phyloP scores from a whole-genome alignment of 2,329 filamentous ascomycete species.

The Gyromitra esculenta region DNA sequence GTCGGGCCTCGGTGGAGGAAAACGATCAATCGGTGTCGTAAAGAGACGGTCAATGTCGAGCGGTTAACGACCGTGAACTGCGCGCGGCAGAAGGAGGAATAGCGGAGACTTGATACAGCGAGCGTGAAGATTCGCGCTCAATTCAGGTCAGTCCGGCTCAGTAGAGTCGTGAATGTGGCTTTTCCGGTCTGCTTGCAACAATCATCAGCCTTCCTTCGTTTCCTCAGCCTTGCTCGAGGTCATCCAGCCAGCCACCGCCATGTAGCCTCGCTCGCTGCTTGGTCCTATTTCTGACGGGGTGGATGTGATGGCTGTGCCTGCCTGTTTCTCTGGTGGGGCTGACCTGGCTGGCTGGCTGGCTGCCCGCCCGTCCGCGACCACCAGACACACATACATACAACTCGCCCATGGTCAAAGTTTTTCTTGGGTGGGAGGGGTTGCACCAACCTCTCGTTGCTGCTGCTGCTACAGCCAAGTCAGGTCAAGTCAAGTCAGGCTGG shows the following conservation, averaged over 20 bases:
- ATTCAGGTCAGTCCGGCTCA: conserved; percentile 38
- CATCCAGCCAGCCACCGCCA: conserved; percentile 53
- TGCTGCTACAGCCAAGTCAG: conserved; percentile 36
- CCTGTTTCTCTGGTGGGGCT: conserved; percentile 48
- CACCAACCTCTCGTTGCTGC: conserved; percentile 39
- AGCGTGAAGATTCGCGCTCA: conserved; percentile 50
- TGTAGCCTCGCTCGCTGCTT: conserved; percentile 50
- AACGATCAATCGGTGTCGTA: conserved; percentile 34
- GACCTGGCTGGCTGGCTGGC: conserved; percentile 36
- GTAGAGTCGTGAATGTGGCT: conserved; percentile 50
- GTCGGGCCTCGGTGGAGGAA: conserved; percentile 26
- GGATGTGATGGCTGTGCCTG: conserved; percentile 51
- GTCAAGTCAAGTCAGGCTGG: not conserved
- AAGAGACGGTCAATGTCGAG: conserved; percentile 18
- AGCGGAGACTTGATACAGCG: conserved; percentile 37
- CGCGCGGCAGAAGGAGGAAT: conserved; percentile 26
- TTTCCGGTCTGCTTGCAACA: conserved; percentile 48
- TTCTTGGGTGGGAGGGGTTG: conserved; percentile 40
- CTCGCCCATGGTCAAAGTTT: conserved; percentile 35
- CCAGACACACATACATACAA: conserved; percentile 17
- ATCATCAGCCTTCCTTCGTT: conserved; percentile 47
- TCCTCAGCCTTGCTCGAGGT: conserved; percentile 47
- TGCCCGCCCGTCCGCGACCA: conserved; percentile 26
- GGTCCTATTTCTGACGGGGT: conserved; percentile 46
- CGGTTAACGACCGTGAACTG: conserved; percentile 38